Conservation (phyloP, 345 rosid species). For the Arabis hirsuta region DNA sequence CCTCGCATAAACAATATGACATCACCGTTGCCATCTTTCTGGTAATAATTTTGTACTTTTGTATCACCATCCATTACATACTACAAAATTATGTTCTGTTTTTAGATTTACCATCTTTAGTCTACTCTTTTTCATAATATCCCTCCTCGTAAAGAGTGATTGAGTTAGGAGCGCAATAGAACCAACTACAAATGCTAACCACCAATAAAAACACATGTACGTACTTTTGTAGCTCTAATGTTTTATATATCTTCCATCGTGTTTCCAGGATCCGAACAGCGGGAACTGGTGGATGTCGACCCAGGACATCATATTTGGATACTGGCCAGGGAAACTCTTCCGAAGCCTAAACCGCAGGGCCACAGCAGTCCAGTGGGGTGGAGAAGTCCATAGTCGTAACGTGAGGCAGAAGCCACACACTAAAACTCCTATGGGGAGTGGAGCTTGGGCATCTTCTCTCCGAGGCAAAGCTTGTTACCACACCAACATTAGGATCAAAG, state of each 20-base stretch:
- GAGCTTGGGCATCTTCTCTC: conserved; percentile 19
- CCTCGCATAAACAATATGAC: conserved; percentile 29
- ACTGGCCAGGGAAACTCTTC: conserved; percentile 51
- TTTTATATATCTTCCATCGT: neutral
- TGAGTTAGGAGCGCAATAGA: no score
- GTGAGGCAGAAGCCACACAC: conserved; percentile 54
- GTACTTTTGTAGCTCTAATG: neutral
- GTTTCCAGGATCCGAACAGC: conserved; percentile 47
- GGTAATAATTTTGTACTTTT: conserved; percentile 36
- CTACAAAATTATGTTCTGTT: neutral
- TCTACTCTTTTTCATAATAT: no score
- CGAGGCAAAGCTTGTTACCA: conserved; percentile 41
- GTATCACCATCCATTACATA: neutral
- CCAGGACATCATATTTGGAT: conserved; percentile 30
- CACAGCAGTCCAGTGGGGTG: conserved; percentile 57
- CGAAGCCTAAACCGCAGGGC: conserved; percentile 37
- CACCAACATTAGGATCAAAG: conserved; percentile 43
- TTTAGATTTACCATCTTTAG: no score
- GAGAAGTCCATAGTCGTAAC: conserved; percentile 51
- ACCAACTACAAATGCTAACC: no score
- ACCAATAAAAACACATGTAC: no score
- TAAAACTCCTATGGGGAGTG: conserved; percentile 56
- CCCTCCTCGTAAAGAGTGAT: no score
- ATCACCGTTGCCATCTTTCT: conserved; percentile 20
- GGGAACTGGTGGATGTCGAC: conserved; percentile 52